Percentiles rank a stretch among this genome's conserved stretches.
These are phyloP conservation scores for Fusarium devonianum DNA, from an alignment of 2,329 filamentous ascomycete species.

Conservation along the genomic window DNA sequence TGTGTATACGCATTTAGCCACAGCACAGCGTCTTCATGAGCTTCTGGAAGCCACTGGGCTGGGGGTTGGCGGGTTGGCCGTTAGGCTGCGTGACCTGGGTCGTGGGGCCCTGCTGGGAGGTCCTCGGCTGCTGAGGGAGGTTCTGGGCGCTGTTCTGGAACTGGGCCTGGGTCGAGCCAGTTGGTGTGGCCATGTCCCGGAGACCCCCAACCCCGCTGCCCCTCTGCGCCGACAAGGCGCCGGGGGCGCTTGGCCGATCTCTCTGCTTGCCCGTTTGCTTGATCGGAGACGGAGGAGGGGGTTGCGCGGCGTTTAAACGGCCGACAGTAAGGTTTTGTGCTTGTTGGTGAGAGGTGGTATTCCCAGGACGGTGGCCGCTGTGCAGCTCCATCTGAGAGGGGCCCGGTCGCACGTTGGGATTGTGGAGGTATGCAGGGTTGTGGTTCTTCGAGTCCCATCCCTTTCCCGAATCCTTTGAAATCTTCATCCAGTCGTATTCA, in stretches of 20 bases:
- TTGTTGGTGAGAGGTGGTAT: constrained; percentile 69
- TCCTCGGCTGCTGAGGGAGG: constrained; percentile 71
- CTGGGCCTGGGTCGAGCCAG: constrained; percentile 92
- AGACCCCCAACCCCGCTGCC: constrained; percentile 76
- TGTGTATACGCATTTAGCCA: constrained; percentile 60
- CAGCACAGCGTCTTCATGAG: constrained; percentile 93
- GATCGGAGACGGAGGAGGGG: constrained; percentile 84
- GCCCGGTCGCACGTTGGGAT: constrained; percentile 79
- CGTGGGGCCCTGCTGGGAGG: constrained; percentile 67
- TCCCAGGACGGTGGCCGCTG: constrained; percentile 71
- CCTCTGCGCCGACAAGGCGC: constrained; percentile 76
- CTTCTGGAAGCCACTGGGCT: constrained; percentile 87
- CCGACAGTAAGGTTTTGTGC: constrained; percentile 74
- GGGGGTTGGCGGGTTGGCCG: constrained; percentile 69
- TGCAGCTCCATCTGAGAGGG: constrained; percentile 86
- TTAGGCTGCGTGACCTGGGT: constrained; percentile 60
- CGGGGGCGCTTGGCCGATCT: constrained; percentile 79
- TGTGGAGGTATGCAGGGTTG: constrained; percentile 68
- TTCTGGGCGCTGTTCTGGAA: constrained; percentile 96
- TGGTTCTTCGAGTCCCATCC: constrained; percentile 86
- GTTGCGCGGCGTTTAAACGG: constrained; percentile 94
- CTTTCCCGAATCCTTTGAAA: constrained; percentile 82
- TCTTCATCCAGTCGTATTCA: constrained; percentile 99
- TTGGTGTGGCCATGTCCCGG: constrained; percentile 81
- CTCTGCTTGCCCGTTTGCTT: constrained; percentile 79